These are phyloP conservation scores for Paramecium sexaurelia DNA, from an alignment of 73 alveolate genomes.

Conservation along the genomic window DNA sequence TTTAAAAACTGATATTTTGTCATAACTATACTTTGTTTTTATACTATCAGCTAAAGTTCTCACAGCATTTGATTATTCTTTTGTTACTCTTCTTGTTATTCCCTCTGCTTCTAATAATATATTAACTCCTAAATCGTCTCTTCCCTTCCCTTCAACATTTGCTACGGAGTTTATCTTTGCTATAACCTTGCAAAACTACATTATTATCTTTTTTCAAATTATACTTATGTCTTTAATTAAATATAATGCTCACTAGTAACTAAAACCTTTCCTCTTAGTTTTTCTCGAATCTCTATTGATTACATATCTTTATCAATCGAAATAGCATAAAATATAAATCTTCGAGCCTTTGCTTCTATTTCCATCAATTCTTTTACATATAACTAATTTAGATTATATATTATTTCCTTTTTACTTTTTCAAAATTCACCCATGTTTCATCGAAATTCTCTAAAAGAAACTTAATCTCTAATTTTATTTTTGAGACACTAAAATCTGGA, in stretches of 20 bases:
- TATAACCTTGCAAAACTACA: constrained; percentile 80
- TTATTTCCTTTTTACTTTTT: constrained; percentile 71
- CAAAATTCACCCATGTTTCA: constrained; percentile 70
- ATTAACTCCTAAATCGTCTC: constrained; percentile 90
- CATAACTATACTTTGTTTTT: constrained; percentile 47
- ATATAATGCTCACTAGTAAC: constrained; percentile 70
- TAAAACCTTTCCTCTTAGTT: constrained; percentile 84
- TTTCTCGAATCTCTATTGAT: constrained; percentile 85
- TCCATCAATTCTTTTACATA: constrained; percentile 94
- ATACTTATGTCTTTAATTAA: constrained; percentile 12
- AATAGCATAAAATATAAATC: constrained; percentile 90
- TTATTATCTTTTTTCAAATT: constrained; percentile 66
- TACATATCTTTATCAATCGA: constrained; percentile 90
- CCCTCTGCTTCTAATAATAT: constrained; percentile 94
- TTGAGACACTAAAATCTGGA: constrained; percentile 57
- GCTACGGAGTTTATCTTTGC: constrained; percentile 94
- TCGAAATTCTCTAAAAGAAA: constrained; percentile 65
- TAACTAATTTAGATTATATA: constrained; percentile 80
- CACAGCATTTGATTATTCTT: constrained; percentile 82
- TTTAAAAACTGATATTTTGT: constrained; percentile 45
- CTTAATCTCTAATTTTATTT: constrained; percentile 72
- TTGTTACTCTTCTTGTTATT: constrained; percentile 79
- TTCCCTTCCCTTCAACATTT: constrained; percentile 95
- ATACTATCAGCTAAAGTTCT: constrained; percentile 89
- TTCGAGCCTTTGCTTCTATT: constrained; percentile 93